Conservation (phyloP, 1,284 basidiomycete species). For the Coniferiporia sulphurascens region DNA sequence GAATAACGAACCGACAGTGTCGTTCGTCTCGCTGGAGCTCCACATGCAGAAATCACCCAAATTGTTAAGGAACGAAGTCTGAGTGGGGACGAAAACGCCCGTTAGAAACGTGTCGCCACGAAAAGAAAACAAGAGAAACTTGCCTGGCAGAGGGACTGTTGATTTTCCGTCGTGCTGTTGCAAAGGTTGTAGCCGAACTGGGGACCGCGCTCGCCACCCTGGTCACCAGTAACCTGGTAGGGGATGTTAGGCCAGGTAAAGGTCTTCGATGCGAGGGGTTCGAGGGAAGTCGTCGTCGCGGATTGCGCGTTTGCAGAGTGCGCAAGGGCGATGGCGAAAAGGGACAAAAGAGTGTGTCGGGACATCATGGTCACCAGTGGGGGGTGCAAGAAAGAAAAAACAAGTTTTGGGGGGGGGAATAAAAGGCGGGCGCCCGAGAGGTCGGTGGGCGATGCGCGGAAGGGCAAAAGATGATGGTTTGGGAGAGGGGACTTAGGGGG, state of each 20-base stretch:
- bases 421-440: not conserved
- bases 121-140: not conserved
- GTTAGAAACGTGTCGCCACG: conserved; percentile 10
- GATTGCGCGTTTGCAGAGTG: conserved; percentile 15
- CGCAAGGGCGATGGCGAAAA: conserved; percentile 16
- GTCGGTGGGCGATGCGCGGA: not conserved
- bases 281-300: conserved; percentile 16
- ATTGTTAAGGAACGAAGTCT: conserved; percentile 19
- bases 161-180: conserved; percentile 63
- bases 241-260: conserved; percentile 30
- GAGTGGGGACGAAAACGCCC: not conserved
- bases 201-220: conserved; percentile 43
- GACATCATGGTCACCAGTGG: conserved; percentile 15
- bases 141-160: conserved; percentile 55
- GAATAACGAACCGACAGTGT: conserved; percentile 13
- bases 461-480: conserved; percentile 5
- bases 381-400: not conserved
- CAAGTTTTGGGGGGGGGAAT: not conserved
- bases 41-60: conserved; percentile 27
- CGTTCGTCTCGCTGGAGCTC: conserved; percentile 25
- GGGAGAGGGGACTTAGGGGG: not conserved
- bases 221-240: conserved; percentile 48
- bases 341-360: conserved; percentile 21
- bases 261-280: conserved; percentile 21
- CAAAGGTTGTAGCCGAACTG: conserved; percentile 66